These are phyloP conservation scores for Toxicodendron radicans DNA, from an alignment of 345 rosid species.

Conservation along the genomic window DNA sequence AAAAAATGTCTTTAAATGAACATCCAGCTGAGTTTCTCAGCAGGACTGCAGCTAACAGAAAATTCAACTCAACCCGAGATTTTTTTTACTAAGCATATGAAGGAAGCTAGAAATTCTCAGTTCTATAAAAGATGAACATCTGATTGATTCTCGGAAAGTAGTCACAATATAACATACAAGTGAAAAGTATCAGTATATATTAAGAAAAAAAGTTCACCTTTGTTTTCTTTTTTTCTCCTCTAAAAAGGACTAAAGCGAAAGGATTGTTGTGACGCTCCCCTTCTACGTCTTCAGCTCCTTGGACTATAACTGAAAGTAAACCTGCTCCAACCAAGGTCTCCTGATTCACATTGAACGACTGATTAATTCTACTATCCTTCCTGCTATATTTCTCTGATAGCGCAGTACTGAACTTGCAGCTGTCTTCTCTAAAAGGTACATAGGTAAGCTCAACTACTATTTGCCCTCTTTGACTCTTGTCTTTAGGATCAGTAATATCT, in stretches of 20 bases:
- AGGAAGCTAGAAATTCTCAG: neutral
- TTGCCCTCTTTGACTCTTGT: constrained; percentile 59
- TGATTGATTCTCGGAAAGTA: neutral
- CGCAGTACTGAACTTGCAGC: constrained; percentile 30
- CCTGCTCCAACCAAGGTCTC: constrained; percentile 51
- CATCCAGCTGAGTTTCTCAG: neutral
- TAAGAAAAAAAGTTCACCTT: constrained; percentile 41
- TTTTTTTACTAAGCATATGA: neutral
- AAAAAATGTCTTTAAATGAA: neutral
- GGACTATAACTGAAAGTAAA: constrained; percentile 58
- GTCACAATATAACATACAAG: neutral
- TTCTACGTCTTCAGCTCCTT: constrained; percentile 68
- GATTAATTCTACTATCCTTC: constrained; percentile 31
- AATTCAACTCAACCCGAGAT: neutral
- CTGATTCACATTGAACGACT: constrained; percentile 29
- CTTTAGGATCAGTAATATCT: constrained; percentile 34
- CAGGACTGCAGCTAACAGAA: neutral
- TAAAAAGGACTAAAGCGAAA: constrained; percentile 53
- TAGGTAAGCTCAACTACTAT: constrained; percentile 55
- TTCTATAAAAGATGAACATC: neutral
- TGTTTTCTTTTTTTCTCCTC: constrained; percentile 73
- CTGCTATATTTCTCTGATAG: constrained; percentile 27
- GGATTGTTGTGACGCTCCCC: constrained; percentile 67
- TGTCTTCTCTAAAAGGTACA: constrained; percentile 67
- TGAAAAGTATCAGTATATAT: neutral